A percentile compares a stretch with the other conserved stretches of the same genome.
These are phyloP conservation scores for Phytophthora syringae DNA, from an alignment of 352 stramenopile genomes.

Conservation along the genomic window DNA sequence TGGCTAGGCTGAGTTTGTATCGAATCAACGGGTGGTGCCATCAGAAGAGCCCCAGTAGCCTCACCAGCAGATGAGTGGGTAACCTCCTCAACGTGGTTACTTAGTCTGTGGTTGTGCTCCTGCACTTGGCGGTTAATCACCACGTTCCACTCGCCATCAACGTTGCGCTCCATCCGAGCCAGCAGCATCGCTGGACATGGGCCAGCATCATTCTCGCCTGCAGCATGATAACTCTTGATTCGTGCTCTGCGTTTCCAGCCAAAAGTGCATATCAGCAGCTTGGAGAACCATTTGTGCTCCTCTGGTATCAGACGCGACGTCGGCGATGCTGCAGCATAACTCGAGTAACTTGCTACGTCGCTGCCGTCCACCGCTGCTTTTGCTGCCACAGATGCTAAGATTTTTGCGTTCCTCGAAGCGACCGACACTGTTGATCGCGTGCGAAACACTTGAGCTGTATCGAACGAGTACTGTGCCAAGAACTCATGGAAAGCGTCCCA, in stretches of 20 bases:
- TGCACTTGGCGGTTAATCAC: conserved; percentile 73
- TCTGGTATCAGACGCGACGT: conserved; percentile 53
- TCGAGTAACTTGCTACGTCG: conserved; percentile 47
- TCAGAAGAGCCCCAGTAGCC: not conserved
- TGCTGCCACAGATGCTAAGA: conserved; percentile 26
- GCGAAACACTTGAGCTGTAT: conserved; percentile 71
- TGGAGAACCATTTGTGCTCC: conserved; percentile 74
- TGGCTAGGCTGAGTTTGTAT: not conserved
- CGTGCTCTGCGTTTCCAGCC: conserved; percentile 76
- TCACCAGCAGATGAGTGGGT: conserved; percentile 12
- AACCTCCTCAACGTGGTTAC: conserved; percentile 28
- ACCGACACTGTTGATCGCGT: conserved; percentile 77
- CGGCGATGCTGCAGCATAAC: conserved; percentile 33
- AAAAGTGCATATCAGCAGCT: conserved; percentile 79
- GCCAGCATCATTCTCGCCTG: conserved; percentile 10
- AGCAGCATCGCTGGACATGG: conserved; percentile 76
- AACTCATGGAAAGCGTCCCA: conserved; percentile 72
- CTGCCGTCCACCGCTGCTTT: conserved; percentile 24
- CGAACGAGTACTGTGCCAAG: conserved; percentile 59
- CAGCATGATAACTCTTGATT: conserved; percentile 35
- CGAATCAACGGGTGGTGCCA: conserved; percentile 11
- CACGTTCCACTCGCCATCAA: conserved; percentile 65
- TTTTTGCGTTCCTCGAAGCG: conserved; percentile 63
- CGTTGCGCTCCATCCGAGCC: conserved; percentile 68
- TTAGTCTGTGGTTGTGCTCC: conserved; percentile 65